These are phyloP conservation scores for Coelastrella sp. DNA, from an alignment of 139 green algal species.

Conservation along the genomic window DNA sequence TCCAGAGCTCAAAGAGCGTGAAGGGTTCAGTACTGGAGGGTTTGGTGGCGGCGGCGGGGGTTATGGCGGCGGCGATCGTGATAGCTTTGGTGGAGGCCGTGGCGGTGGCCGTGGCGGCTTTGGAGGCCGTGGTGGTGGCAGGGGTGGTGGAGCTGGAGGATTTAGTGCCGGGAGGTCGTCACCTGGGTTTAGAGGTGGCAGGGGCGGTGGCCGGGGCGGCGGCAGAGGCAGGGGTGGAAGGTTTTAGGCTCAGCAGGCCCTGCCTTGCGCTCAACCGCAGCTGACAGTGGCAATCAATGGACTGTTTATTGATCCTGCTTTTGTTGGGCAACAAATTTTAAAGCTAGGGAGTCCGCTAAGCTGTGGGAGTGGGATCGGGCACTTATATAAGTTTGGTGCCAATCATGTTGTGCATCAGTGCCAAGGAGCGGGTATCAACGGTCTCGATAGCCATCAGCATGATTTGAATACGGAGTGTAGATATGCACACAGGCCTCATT, in stretches of 20 bases:
- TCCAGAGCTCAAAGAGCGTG: slow-evolving; percentile 74
- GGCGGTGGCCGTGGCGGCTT: slow-evolving; percentile 38
- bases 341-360: too few species aligned
- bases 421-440: too few species aligned
- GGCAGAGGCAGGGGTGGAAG: not conserved
- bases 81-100: slow-evolving; percentile 38
- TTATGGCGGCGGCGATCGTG: slow-evolving; percentile 36
- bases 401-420: too few species aligned
- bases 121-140: slow-evolving; percentile 39
- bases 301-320: too few species aligned
- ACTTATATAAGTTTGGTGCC: too few species aligned
- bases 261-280: too few species aligned
- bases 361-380: too few species aligned
- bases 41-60: slow-evolving; percentile 41
- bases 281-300: too few species aligned
- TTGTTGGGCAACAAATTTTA: too few species aligned
- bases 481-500: too few species aligned
- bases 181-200: slow-evolving; percentile 47
- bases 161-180: slow-evolving; percentile 12
- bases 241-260: not conserved
- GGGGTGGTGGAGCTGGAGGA: slow-evolving; percentile 16
- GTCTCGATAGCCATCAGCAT: too few species aligned
- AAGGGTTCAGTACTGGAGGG: slow-evolving; percentile 8
- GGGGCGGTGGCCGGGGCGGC: slow-evolving; percentile 26
- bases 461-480: too few species aligned